Percentiles rank a stretch among this genome's conserved stretches.
phyloP scores from a whole-genome alignment of 805 yeast species.

The Saccharomycopsis sp. region DNA sequence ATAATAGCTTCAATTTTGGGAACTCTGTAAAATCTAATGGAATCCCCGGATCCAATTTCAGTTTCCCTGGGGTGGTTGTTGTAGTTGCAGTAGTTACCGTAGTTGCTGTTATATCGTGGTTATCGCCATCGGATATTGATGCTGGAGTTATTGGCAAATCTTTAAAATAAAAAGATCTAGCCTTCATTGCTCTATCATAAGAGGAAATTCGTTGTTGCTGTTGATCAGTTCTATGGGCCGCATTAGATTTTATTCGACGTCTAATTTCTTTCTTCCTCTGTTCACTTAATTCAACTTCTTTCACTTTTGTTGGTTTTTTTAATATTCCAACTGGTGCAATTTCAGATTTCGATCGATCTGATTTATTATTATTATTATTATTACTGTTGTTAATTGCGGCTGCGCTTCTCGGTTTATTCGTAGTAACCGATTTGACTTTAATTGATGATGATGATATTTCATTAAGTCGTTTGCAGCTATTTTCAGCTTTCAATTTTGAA shows the following conservation, averaged over 20 bases:
- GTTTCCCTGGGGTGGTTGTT: background rate
- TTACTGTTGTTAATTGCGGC: background rate
- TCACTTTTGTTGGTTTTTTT: background rate
- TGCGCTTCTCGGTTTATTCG: background rate
- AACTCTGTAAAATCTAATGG: too few relatives aligned
- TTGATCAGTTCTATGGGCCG: background rate
- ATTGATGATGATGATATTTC: background rate
- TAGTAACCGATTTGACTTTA: background rate
- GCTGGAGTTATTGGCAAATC: conserved; percentile 4
- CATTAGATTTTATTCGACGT: background rate
- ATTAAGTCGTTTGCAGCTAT: background rate
- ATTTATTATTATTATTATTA: background rate
- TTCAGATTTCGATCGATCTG: background rate
- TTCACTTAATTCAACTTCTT: too few relatives aligned
- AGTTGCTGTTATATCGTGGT: background rate
- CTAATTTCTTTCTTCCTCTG: background rate
- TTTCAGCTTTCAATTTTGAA: conserved; percentile 13
- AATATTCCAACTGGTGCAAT: background rate
- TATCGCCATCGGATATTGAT: background rate
- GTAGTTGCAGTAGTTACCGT: background rate
- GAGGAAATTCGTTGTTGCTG: too few relatives aligned
- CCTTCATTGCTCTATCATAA: background rate
- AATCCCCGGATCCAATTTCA: background rate
- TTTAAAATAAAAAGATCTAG: background rate
- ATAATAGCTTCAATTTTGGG: too few relatives aligned